Conservation (phyloP, 176 grass and related monocot species). For the Raddia distichophylla region DNA sequence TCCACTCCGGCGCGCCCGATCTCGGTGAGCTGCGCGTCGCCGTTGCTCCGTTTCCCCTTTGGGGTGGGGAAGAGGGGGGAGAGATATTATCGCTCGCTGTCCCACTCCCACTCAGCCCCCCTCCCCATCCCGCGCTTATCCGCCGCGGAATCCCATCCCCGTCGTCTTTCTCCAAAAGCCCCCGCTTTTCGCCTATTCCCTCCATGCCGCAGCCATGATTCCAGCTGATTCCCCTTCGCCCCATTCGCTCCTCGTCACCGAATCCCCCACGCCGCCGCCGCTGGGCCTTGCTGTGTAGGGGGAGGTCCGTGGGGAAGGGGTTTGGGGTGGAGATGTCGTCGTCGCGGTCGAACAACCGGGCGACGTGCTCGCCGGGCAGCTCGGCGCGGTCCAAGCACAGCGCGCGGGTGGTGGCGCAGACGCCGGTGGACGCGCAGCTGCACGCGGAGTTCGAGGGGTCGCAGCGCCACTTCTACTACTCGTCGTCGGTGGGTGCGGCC, state of each 20-base stretch:
- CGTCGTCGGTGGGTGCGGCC: constrained; percentile 55
- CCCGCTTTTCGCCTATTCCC: constrained; percentile 14
- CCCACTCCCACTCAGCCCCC: constrained; percentile 40
- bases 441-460: constrained; percentile 82
- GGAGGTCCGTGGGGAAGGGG: neutral
- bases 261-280: constrained; percentile 14
- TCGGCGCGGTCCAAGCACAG: constrained; percentile 73
- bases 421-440: constrained; percentile 71
- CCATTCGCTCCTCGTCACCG: constrained; percentile 20
- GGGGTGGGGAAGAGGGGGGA: neutral
- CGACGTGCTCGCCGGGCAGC: constrained; percentile 69
- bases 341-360: constrained; percentile 65
- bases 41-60: constrained; percentile 17
- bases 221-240: constrained; percentile 26
- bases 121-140: constrained; percentile 45
- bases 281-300: neutral
- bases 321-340: constrained; percentile 59
- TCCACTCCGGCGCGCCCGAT: neutral
- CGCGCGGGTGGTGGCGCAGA: constrained; percentile 75
- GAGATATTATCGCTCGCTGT: constrained; percentile 49
- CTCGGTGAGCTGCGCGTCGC: constrained; percentile 17
- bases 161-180: constrained; percentile 20
- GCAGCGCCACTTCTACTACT: constrained; percentile 71
- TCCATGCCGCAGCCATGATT: constrained; percentile 40
- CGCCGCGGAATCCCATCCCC: constrained; percentile 49